These are phyloP conservation scores for Ascodesmis nigricans DNA, from an alignment of 495 filamentous ascomycete genomes.

Conservation along the genomic window DNA sequence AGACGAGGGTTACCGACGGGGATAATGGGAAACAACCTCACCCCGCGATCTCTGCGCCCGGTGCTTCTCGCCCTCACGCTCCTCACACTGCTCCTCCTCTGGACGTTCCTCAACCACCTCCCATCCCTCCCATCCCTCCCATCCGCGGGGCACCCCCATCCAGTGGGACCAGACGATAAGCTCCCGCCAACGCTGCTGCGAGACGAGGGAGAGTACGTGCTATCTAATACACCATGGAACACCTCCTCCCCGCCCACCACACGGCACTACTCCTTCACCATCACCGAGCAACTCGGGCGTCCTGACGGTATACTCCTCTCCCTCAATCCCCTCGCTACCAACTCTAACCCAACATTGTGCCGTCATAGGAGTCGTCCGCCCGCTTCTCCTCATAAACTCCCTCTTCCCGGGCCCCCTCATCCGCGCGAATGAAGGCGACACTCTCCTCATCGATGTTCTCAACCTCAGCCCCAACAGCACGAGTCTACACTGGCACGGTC, in stretches of 20 bases:
- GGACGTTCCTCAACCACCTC: no score
- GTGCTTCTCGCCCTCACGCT: no score
- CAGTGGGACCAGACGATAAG: no score
- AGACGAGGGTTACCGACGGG: no score
- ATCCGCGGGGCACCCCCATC: no score
- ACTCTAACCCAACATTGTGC: constrained; percentile 21
- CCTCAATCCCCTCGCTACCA: constrained; percentile 15
- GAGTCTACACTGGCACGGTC: constrained; percentile 45
- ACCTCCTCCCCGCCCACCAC: constrained; percentile 23
- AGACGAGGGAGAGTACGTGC: constrained; percentile 24
- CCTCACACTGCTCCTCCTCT: no score
- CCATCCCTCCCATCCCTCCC: no score
- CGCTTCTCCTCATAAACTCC: constrained; percentile 33
- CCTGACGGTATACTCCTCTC: constrained; percentile 21
- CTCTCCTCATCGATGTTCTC: constrained; percentile 20
- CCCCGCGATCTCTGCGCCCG: no score
- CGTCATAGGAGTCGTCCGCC: constrained; percentile 26
- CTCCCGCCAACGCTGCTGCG: constrained; percentile 14
- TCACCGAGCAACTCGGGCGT: constrained; percentile 25
- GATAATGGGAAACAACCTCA: no score
- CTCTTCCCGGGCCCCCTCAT: constrained; percentile 36
- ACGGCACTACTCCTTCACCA: constrained; percentile 26
- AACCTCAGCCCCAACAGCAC: constrained; percentile 19
- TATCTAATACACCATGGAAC: constrained; percentile 26
- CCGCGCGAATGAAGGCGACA: constrained; percentile 22